Conservation (phyloP, 345 rosid genomes). For the Carallia brachiata region DNA sequence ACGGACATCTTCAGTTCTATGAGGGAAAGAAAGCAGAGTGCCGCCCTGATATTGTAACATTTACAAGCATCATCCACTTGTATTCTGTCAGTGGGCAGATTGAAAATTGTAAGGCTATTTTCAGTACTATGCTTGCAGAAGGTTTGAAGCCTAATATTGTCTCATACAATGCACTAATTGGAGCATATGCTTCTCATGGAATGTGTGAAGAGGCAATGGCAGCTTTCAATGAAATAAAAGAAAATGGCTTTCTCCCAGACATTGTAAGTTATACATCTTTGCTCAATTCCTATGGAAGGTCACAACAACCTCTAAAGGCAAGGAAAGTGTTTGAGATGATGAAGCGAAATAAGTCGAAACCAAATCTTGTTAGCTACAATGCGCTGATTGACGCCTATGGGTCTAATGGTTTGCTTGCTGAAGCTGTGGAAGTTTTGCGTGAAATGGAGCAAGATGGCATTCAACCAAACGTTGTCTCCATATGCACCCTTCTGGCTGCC, state of each 20-base stretch:
- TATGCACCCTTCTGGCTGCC: conserved; percentile 82
- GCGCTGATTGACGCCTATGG: conserved; percentile 93
- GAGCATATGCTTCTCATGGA: conserved; percentile 84
- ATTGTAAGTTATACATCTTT: conserved; percentile 78
- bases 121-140: conserved; percentile 75
- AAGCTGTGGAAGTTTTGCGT: conserved; percentile 73
- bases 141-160: conserved; percentile 80
- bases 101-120: conserved; percentile 69
- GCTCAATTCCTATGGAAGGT: conserved; percentile 89
- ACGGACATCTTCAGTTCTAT: conserved; percentile 71
- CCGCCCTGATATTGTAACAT: conserved; percentile 75
- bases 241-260: conserved; percentile 64
- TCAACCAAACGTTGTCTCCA: conserved; percentile 70
- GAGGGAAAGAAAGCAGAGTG: conserved; percentile 75
- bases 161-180: conserved; percentile 71
- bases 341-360: conserved; percentile 63
- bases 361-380: conserved; percentile 74
- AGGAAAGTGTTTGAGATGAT: conserved; percentile 69
- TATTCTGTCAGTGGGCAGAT: conserved; percentile 72
- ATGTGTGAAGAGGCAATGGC: conserved; percentile 75
- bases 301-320: conserved; percentile 70
- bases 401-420: conserved; percentile 67
- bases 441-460: conserved; percentile 79
- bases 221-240: conserved; percentile 65
- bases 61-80: conserved; percentile 71